A percentile compares a stretch with the other conserved stretches of the same genome.
Conservation (phyloP, 805 yeast genomes). For the Starmerella etchellsii region DNA sequence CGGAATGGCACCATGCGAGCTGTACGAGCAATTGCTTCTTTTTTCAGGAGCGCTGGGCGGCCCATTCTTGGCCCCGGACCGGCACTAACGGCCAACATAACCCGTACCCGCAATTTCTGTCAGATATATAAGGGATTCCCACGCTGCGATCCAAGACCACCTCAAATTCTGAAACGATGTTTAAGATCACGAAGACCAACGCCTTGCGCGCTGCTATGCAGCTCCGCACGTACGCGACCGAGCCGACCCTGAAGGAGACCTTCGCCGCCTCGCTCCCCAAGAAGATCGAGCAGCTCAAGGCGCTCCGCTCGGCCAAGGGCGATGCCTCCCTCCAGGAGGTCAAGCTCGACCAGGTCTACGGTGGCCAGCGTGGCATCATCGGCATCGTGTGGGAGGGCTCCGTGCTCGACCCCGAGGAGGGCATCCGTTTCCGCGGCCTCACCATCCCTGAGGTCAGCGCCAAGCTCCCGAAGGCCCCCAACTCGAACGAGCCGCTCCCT, state of each 20-base stretch:
- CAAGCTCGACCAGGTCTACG: constrained; percentile 66
- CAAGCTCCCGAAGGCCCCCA: constrained; percentile 62
- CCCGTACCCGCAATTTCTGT: too few species aligned
- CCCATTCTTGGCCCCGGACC: too few species aligned
- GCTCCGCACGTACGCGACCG: constrained; percentile 22
- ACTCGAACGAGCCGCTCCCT: constrained; percentile 55
- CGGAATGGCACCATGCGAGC: too few species aligned
- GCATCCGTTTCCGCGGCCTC: constrained; percentile 74
- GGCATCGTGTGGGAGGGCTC: constrained; percentile 85
- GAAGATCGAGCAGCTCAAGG: constrained; percentile 79
- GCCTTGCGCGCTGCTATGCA: constrained; percentile 10
- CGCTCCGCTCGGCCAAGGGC: constrained; percentile 83
- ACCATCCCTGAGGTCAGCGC: constrained; percentile 69
- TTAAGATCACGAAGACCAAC: constrained; percentile 8
- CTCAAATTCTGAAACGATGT: too few species aligned
- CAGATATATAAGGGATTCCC: too few species aligned
- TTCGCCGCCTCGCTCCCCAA: constrained; percentile 86
- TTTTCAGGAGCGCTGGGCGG: too few species aligned
- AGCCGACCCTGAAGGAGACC: constrained; percentile 68
- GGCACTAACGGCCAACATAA: too few species aligned
- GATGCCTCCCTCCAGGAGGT: constrained; percentile 63
- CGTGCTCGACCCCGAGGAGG: constrained; percentile 71
- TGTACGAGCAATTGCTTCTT: too few species aligned
- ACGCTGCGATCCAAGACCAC: too few species aligned
- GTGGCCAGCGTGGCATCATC: constrained; percentile 84